These are phyloP conservation scores for Venturia nashicola DNA, from an alignment of 2,329 filamentous ascomycete genomes.

Conservation along the genomic window DNA sequence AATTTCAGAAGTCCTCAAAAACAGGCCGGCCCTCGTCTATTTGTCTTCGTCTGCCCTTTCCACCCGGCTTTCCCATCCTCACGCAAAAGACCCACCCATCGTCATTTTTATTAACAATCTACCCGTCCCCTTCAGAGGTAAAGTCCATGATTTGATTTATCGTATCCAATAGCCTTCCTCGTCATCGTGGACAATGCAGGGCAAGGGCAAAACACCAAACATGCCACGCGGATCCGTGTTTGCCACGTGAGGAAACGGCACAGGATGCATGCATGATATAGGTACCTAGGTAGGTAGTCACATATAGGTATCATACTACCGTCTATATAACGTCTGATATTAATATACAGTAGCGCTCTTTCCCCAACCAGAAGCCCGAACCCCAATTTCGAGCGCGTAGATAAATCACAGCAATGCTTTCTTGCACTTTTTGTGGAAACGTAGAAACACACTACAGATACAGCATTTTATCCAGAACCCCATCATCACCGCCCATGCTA, in stretches of 20 bases:
- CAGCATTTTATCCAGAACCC: too few species aligned
- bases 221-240: background rate
- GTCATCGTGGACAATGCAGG: background rate
- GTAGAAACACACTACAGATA: too few species aligned
- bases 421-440: too few species aligned
- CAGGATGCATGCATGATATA: background rate
- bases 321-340: too few species aligned
- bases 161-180: background rate
- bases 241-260: background rate
- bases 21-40: background rate
- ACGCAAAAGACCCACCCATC: background rate
- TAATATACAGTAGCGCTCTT: too few species aligned
- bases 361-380: too few species aligned
- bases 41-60: background rate
- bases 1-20: background rate
- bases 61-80: background rate
- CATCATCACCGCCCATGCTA: too few species aligned
- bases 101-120: background rate
- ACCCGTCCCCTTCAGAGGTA: background rate
- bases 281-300: background rate
- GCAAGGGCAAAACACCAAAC: constrained; percentile 3
- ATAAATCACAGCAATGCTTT: too few species aligned
- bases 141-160: background rate
- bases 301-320: too few species aligned
- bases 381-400: too few species aligned